Evolutionary conservation across 441 rosid genomes (phyloP), one percentile per base, ranked within the genome.

Genomic region (Viola pubescens): DNA sequence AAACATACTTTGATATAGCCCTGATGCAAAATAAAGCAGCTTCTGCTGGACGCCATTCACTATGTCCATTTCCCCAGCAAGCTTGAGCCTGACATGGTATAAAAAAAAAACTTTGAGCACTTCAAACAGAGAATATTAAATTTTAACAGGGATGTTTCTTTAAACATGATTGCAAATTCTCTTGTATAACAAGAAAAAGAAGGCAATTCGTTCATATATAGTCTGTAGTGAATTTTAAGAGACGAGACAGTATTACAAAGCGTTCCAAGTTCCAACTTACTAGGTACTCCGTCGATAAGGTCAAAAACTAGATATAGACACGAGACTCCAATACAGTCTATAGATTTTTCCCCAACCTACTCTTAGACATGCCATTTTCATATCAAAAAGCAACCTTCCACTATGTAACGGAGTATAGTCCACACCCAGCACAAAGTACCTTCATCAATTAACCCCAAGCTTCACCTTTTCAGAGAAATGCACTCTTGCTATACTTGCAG

Each of bases 1-100:
- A 86, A 56, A 94, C 99, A 68, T 88, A 87, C 64, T 70, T 82
- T 56, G 99, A 88, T 79, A 90, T 81, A 62, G 96, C 96, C 70
- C 91, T 81, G 67, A 94, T 86, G 76, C 99, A 94, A 78, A 88
- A 94, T 75, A 94, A 78, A 64, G 91, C 88, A 82, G 99, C 99
- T 85, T 94, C 99, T 65, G 96, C 94, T 6, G 90, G 94, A 74
- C 82, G 96, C 96, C 99, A 90, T 68, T 90, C 84, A 49, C 62
- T 83, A 37, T 70, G 75, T 48, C 78, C 81, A 73, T 76, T 86
- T 69, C 87, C 94, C 79, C 86, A 83, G 76, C 72, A 81, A 65
- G 84, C 75, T 72, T 77, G 83, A 68, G 94, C 90, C 90, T 89
- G 11, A 12, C 9, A 46, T 46, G 49, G n/a, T 8, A 46, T 43